phyloP scores from a whole-genome alignment of 2,329 filamentous ascomycete genomes.

The Colletotrichum spinosum region DNA sequence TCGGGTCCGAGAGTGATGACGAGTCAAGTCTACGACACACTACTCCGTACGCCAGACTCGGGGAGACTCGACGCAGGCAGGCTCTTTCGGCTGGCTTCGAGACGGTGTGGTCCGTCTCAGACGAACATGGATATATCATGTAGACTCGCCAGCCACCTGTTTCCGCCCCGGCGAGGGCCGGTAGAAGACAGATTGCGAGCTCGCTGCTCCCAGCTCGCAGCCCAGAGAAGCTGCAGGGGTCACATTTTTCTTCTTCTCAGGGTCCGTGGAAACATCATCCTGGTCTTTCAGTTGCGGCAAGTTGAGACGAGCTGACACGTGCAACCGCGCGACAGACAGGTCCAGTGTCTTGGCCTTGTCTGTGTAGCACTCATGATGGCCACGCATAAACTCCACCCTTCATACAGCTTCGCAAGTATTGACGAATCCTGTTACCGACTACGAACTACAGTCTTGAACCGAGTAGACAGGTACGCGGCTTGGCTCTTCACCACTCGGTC shows the following conservation, averaged over 20 bases:
- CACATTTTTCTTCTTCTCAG: background rate
- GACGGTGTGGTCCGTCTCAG: constrained; percentile 23
- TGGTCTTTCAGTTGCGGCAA: constrained; percentile 18
- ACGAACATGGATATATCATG: constrained; percentile 31
- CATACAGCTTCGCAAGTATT: constrained; percentile 12
- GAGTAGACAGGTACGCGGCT: constrained; percentile 7
- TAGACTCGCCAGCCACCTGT: constrained; percentile 5
- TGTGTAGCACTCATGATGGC: background rate
- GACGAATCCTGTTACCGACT: background rate
- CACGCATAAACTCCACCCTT: constrained; percentile 15
- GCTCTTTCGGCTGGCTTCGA: too few relatives aligned
- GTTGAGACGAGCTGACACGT: constrained; percentile 27
- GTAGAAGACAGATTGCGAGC: constrained; percentile 13
- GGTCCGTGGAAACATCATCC: background rate
- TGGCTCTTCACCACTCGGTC: background rate
- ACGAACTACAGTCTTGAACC: background rate
- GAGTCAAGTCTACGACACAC: constrained; percentile 19
- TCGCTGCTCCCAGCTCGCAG: too few relatives aligned
- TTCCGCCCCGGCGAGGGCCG: constrained; percentile 22
- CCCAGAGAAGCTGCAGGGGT: too few relatives aligned
- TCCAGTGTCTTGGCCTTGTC: constrained; percentile 3
- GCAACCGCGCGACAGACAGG: constrained; percentile 11
- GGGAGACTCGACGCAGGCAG: too few relatives aligned
- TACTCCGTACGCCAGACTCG: too few relatives aligned
- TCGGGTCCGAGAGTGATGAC: constrained; percentile 18